These are phyloP conservation scores for Asterophora parasitica DNA, from an alignment of 768 basidiomycete species.

Conservation along the genomic window DNA sequence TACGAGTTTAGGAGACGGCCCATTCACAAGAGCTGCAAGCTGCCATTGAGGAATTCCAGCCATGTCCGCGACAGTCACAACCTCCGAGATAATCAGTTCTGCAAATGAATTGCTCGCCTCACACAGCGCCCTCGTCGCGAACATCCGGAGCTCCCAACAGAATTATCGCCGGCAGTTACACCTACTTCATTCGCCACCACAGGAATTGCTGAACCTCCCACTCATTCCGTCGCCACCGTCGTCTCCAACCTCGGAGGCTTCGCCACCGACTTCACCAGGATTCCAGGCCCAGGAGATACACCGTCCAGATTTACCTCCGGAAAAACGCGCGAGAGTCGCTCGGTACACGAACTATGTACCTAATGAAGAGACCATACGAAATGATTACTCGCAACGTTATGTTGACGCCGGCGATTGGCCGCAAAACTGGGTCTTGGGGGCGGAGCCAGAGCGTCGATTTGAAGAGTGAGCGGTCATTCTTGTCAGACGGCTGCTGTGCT, in stretches of 20 bases:
- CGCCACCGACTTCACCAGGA: conserved; percentile 43
- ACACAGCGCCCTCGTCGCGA: conserved; percentile 55
- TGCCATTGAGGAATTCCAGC: background rate
- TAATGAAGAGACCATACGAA: conserved; percentile 94
- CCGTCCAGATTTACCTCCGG: conserved; percentile 46
- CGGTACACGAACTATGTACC: conserved; percentile 81
- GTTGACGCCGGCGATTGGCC: conserved; percentile 92
- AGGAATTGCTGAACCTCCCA: conserved; percentile 51
- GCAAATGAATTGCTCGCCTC: conserved; percentile 62
- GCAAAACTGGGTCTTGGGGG: conserved; percentile 89
- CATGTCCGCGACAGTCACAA: conserved; percentile 21
- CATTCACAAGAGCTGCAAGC: too few relatives aligned
- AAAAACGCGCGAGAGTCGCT: conserved; percentile 66
- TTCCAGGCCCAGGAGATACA: conserved; percentile 30
- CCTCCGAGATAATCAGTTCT: conserved; percentile 48
- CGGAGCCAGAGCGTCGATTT: conserved; percentile 82
- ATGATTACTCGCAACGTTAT: conserved; percentile 90
- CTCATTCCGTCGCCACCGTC: conserved; percentile 53
- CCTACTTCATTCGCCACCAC: conserved; percentile 49
- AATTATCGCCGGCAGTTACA: conserved; percentile 53
- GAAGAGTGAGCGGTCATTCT: conserved; percentile 70
- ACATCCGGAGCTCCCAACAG: conserved; percentile 53
- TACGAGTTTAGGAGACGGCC: too few relatives aligned
- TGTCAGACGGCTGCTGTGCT: background rate
- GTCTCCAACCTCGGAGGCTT: conserved; percentile 43